A percentile compares a stretch with the other conserved stretches of the same genome.
These are phyloP conservation scores for Chaetothyriales sp. DNA, from an alignment of 2,329 filamentous ascomycete genomes.

Conservation along the genomic window DNA sequence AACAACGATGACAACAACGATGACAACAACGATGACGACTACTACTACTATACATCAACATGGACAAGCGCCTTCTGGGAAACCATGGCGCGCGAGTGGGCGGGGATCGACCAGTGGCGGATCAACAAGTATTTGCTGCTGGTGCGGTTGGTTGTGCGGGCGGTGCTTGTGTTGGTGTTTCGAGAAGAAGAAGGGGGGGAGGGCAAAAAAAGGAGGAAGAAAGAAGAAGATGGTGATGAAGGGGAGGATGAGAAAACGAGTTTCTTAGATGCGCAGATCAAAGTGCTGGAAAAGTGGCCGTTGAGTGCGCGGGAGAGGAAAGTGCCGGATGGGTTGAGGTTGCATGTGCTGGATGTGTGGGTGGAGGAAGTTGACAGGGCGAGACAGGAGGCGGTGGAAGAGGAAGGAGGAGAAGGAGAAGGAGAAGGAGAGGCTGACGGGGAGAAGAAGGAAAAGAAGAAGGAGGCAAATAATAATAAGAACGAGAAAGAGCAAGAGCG, in stretches of 20 bases:
- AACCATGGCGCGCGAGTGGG: constrained; percentile 55
- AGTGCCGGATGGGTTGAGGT: constrained; percentile 67
- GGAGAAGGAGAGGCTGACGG: no score
- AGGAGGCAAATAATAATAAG: no score
- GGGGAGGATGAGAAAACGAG: constrained; percentile 13
- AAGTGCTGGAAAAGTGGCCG: constrained; percentile 19
- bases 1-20: neutral
- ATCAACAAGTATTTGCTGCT: constrained; percentile 90
- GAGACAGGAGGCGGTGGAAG: constrained; percentile 16
- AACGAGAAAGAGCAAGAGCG: no score
- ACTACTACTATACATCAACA: constrained; percentile 6
- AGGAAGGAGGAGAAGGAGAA: neutral
- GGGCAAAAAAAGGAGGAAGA: no score
- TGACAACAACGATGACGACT: neutral
- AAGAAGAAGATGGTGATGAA: constrained; percentile 3
- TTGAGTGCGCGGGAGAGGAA: constrained; percentile 31
- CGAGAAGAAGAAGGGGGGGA: constrained; percentile 16
- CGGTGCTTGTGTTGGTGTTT: constrained; percentile 10
- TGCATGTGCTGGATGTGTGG: constrained; percentile 83
- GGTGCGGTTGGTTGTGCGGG: constrained; percentile 43
- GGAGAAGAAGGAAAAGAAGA: neutral
- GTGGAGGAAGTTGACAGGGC: constrained; percentile 70
- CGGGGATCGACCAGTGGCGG: constrained; percentile 54
- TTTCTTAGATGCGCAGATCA: constrained; percentile 15
- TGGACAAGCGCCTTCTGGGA: constrained; percentile 47